Evolutionary conservation across 2,329 filamentous ascomycete species (phyloP).

Genomic region (Trichophyton rubrum): DNA sequence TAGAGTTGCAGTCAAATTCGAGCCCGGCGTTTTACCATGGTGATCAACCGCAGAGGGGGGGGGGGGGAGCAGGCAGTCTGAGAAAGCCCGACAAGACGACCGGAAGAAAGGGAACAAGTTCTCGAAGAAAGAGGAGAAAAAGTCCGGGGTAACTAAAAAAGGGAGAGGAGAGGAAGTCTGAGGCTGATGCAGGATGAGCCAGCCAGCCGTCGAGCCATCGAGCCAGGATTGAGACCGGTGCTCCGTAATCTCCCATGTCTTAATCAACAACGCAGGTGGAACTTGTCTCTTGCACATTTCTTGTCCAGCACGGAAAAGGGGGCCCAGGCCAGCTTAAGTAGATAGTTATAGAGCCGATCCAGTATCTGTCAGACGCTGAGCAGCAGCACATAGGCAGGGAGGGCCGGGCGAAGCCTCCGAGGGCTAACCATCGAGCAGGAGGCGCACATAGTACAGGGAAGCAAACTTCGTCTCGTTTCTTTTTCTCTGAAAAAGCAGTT

Average conservation of each 20-base stretch:
- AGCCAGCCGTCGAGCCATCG: too few relatives aligned
- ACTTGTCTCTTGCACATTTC: too few relatives aligned
- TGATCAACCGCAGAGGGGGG: neutral
- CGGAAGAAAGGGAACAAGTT: neutral
- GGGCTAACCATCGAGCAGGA: neutral
- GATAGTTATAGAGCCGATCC: neutral
- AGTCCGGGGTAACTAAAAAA: neutral
- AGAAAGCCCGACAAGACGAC: too few relatives aligned
- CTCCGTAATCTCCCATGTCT: too few relatives aligned
- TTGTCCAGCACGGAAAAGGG: neutral
- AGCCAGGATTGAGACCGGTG: too few relatives aligned
- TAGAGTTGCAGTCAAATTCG: neutral
- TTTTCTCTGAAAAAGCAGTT: neutral
- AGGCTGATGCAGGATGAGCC: too few relatives aligned
- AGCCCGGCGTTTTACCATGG: neutral
- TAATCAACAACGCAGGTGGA: too few relatives aligned
- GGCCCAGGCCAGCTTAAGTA: neutral
- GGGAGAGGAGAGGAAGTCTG: neutral
- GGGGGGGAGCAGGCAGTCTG: neutral
- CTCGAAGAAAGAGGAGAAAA: neutral
- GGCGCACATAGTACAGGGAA: neutral
- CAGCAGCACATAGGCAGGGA: neutral
- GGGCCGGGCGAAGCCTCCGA: neutral
- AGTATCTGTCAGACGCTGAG: neutral
- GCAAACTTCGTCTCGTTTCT: constrained; percentile 1